A percentile compares a stretch with the other conserved stretches of the same genome.
These are phyloP conservation scores for Geosmithia putterillii DNA, from an alignment of 2,329 filamentous ascomycete genomes.

Conservation along the genomic window DNA sequence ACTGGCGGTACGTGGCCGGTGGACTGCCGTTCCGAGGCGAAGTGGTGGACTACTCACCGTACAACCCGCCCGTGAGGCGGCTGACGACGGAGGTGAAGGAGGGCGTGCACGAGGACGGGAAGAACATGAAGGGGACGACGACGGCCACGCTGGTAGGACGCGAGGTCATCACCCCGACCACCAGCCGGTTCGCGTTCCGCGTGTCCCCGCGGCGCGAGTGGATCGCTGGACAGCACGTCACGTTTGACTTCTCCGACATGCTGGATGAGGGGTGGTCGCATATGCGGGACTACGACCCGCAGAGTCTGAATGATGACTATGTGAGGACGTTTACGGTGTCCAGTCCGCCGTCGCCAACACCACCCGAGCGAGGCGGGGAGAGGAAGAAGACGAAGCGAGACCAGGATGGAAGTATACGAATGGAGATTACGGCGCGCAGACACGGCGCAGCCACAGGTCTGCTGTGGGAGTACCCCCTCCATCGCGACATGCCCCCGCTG, in stretches of 20 bases:
- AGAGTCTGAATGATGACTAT: constrained; percentile 73
- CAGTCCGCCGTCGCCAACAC: constrained; percentile 29
- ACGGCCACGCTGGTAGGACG: constrained; percentile 45
- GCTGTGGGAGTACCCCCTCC: constrained; percentile 40
- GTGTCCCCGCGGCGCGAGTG: constrained; percentile 28
- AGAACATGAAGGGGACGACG: constrained; percentile 6
- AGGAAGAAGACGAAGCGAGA: not conserved
- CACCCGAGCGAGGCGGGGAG: constrained; percentile 12
- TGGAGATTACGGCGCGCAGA: constrained; percentile 62
- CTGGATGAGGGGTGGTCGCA: constrained; percentile 66
- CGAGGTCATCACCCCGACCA: constrained; percentile 48
- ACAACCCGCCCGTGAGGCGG: constrained; percentile 63
- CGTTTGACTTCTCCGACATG: constrained; percentile 58
- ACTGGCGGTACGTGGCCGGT: constrained; percentile 47
- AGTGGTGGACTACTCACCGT: constrained; percentile 52
- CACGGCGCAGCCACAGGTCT: constrained; percentile 58
- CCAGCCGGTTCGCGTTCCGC: constrained; percentile 49
- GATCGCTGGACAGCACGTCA: constrained; percentile 65
- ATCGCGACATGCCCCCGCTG: constrained; percentile 36
- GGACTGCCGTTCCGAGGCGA: constrained; percentile 58
- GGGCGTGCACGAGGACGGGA: not conserved
- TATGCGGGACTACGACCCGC: constrained; percentile 73
- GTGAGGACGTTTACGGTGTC: constrained; percentile 76
- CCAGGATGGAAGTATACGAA: constrained; percentile 9
- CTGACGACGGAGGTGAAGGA: constrained; percentile 42